Evolutionary conservation across 805 yeast genomes (phyloP), one percentile per base, ranked within the genome.

Genomic region (Schizosaccharomyces cryophilus): DNA sequence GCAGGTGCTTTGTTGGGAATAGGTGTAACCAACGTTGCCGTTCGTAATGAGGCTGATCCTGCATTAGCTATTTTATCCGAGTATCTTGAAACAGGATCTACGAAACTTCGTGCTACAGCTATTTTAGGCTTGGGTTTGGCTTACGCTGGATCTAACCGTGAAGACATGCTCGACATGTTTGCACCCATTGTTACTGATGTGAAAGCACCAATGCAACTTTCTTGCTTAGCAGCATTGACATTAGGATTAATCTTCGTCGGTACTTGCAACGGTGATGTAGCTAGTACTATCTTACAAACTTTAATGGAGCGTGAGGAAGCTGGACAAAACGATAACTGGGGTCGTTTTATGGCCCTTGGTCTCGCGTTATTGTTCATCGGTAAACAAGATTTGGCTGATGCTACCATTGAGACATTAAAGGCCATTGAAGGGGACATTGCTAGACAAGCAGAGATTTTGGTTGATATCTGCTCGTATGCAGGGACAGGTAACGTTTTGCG

Each of bases 401-500:
- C 73, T 48, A 95, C 88, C 24, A 74, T 90, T 64, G 97, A 90
- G 70, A 87, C 96, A 0, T 82, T 93, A 64, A 85, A 84, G 70
- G 97, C 97, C 17, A 85, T 93, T 68, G 96, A 88, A 66, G 96
- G 90, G 69, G 96, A 96, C 51, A 83, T 93, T 68, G 82, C 93
- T 31, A 83, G 85, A 66, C 85, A 94, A 58, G 80, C 89, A 69
- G 93, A 87, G 72, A 93, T 88, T 17, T 77, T 93, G 68, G 88
- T 94, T 42, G 87, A 84, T 64, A 84, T 89, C 61, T 86, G 96
- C 74, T 95, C 97, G 3, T 89, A 85, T 73, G 94, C 96, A 11
- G 98, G 97, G 64, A 87, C 97, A 48, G 98, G 98, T 66, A 93
- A 93, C 70, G 98, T 93, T 40, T 78, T 93, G 64, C 93, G 89